Percentiles rank a stretch among this genome's conserved stretches.
phyloP scores from a whole-genome alignment of 768 basidiomycete genomes.

The Pleurotus pulmonarius region DNA sequence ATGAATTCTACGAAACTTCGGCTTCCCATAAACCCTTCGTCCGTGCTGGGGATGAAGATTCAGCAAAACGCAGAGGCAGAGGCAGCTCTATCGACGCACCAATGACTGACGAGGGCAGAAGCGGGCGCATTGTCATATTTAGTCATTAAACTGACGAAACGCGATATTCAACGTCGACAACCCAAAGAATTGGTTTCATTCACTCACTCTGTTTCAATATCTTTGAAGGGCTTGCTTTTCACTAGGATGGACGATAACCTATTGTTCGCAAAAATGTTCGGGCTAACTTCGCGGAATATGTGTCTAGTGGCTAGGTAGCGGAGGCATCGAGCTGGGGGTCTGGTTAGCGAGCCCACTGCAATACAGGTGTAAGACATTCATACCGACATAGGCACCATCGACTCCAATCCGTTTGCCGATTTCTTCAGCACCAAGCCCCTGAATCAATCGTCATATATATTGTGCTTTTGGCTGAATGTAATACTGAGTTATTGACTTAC shows the following conservation, averaged over 20 bases:
- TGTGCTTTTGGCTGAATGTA: too few species aligned
- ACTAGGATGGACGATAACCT: slow-evolving; percentile 32
- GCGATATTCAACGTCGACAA: not conserved
- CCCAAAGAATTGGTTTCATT: not conserved
- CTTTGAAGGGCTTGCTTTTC: slow-evolving; percentile 23
- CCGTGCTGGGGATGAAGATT: too few species aligned
- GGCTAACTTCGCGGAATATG: slow-evolving; percentile 32
- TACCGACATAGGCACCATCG: slow-evolving; percentile 30
- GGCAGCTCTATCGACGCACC: slow-evolving; percentile 35
- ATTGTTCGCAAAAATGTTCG: slow-evolving; percentile 35
- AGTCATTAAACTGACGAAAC: slow-evolving; percentile 40
- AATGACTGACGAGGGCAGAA: slow-evolving; percentile 66
- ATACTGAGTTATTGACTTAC: too few species aligned
- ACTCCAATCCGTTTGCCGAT: slow-evolving; percentile 25
- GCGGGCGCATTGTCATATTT: slow-evolving; percentile 68
- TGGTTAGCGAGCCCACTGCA: too few species aligned
- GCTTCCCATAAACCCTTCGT: slow-evolving; percentile 52
- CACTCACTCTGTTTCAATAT: slow-evolving; percentile 23
- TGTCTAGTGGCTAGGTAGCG: slow-evolving; percentile 34
- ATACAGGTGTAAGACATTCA: not conserved
- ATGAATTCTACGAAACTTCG: slow-evolving; percentile 15
- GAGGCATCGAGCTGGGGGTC: too few species aligned
- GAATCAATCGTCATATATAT: too few species aligned
- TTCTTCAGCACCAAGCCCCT: slow-evolving; percentile 30
- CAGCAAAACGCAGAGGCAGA: too few species aligned